Evolutionary conservation across 1,284 basidiomycete genomes (phyloP).

Genomic region (Chiua sp.): DNA sequence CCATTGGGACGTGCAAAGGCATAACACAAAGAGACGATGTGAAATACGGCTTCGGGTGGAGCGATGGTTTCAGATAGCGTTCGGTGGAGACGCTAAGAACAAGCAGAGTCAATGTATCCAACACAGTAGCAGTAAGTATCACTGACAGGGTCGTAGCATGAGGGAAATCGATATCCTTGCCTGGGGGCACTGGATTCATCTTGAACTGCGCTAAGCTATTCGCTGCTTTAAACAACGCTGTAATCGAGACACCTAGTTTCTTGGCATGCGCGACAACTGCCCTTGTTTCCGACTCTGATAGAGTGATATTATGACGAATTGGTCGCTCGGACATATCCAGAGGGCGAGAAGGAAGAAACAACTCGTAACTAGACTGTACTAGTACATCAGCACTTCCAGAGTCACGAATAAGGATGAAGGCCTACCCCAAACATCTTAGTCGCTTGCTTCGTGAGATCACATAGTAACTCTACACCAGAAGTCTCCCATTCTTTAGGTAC

Average conservation of each 20-base stretch:
- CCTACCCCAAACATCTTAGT: constrained; percentile 11
- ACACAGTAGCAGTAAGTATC: too few relatives aligned
- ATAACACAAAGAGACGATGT: too few relatives aligned
- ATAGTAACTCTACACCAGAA: constrained; percentile 11
- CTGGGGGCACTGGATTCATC: constrained; percentile 24
- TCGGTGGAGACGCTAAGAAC: too few relatives aligned
- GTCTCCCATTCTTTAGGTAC: constrained; percentile 18
- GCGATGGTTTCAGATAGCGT: too few relatives aligned
- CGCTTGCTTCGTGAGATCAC: constrained; percentile 8
- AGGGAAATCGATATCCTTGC: constrained; percentile 23
- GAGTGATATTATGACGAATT: not conserved
- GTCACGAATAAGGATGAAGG: not conserved
- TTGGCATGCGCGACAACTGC: constrained; percentile 16
- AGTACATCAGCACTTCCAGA: not conserved
- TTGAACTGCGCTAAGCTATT: constrained; percentile 23
- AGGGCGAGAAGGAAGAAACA: constrained; percentile 19
- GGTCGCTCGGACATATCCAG: constrained; percentile 17
- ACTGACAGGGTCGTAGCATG: constrained; percentile 15
- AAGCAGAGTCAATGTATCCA: too few relatives aligned
- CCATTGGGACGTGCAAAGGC: too few relatives aligned
- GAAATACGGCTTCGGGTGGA: too few relatives aligned
- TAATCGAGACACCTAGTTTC: constrained; percentile 17
- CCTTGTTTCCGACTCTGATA: constrained; percentile 17
- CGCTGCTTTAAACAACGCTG: constrained; percentile 25
- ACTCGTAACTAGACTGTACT: constrained; percentile 9